A percentile compares a stretch with the other conserved stretches of the same genome.
phyloP scores from a whole-genome alignment of 345 rosid species.

The Turritis glabra region DNA sequence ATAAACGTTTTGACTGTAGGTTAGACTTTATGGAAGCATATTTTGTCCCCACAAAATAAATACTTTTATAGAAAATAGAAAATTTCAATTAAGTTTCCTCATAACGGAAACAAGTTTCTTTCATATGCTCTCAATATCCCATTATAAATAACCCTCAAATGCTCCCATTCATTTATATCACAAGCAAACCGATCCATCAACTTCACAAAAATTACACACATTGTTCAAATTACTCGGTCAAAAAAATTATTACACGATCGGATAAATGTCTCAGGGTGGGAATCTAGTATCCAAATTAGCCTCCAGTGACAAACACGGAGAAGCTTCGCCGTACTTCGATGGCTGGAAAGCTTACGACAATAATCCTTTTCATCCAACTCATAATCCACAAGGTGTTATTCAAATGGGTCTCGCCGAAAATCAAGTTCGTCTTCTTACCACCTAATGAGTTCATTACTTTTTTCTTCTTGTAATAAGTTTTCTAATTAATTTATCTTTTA shows the following conservation, averaged over 20 bases:
- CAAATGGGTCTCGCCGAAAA: conserved; percentile 92
- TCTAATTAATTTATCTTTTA: not conserved
- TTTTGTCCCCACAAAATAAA: conserved; percentile 16
- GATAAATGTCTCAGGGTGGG: not conserved
- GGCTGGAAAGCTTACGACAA: conserved; percentile 87
- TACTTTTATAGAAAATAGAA: conserved; percentile 16
- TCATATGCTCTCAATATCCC: not conserved
- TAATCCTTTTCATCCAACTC: conserved; percentile 57
- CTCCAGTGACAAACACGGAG: conserved; percentile 60
- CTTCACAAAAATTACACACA: conserved; percentile 11
- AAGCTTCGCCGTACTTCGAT: conserved; percentile 70
- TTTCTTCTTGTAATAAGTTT: not conserved
- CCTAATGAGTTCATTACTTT: not conserved
- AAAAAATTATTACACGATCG: no score
- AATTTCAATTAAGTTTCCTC: not conserved
- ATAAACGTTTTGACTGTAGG: not conserved
- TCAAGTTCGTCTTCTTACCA: conserved; percentile 49
- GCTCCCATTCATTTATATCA: not conserved
- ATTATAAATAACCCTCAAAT: conserved; percentile 18
- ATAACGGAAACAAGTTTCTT: not conserved
- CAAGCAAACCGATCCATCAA: conserved; percentile 5
- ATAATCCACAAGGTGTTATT: conserved; percentile 67
- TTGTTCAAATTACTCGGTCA: not conserved
- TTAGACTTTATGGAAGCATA: conserved; percentile 12
- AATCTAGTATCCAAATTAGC: conserved; percentile 59